A percentile compares a stretch with the other conserved stretches of the same genome.
Conservation (phyloP, 2,329 filamentous ascomycete genomes). For the Penicillium paneum region DNA sequence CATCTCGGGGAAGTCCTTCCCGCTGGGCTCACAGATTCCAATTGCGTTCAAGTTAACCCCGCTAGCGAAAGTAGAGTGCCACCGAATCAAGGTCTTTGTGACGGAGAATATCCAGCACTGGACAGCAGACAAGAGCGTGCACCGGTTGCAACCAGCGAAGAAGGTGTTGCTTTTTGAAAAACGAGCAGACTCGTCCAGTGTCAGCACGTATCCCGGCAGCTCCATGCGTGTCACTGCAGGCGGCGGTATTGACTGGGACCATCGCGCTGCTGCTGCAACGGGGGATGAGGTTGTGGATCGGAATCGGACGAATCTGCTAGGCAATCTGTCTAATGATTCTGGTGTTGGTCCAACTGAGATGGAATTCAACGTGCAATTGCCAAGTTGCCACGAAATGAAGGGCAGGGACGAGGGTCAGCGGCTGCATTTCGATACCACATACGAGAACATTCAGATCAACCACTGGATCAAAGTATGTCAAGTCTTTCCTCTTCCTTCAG, state of each 20-base stretch:
- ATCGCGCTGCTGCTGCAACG: conserved; percentile 54
- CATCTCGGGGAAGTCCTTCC: conserved; percentile 93
- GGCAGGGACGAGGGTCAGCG: conserved; percentile 64
- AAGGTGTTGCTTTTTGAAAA: conserved; percentile 90
- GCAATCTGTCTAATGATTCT: conserved; percentile 71
- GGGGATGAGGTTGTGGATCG: conserved; percentile 55
- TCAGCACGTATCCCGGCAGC: conserved; percentile 69
- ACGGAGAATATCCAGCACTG: conserved; percentile 91
- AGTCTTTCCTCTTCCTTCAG: not conserved
- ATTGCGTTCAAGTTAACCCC: conserved; percentile 94
- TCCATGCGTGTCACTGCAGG: conserved; percentile 74
- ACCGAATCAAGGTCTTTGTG: conserved; percentile 86
- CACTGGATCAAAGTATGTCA: conserved; percentile 87
- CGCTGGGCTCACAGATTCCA: conserved; percentile 79
- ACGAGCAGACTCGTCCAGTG: conserved; percentile 71
- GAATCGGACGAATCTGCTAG: conserved; percentile 68
- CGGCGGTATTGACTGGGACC: conserved; percentile 70
- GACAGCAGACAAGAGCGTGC: conserved; percentile 79
- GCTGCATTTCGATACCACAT: conserved; percentile 86
- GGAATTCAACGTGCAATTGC: conserved; percentile 89
- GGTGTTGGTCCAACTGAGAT: conserved; percentile 88
- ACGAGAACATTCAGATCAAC: conserved; percentile 88
- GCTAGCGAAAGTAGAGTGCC: conserved; percentile 86
- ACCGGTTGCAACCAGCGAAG: conserved; percentile 75
- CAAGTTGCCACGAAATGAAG: conserved; percentile 79